Percentiles rank a stretch among this genome's conserved stretches.
Conservation (phyloP, 2,329 filamentous ascomycete genomes). For the Ceratocystis smalleyi region DNA sequence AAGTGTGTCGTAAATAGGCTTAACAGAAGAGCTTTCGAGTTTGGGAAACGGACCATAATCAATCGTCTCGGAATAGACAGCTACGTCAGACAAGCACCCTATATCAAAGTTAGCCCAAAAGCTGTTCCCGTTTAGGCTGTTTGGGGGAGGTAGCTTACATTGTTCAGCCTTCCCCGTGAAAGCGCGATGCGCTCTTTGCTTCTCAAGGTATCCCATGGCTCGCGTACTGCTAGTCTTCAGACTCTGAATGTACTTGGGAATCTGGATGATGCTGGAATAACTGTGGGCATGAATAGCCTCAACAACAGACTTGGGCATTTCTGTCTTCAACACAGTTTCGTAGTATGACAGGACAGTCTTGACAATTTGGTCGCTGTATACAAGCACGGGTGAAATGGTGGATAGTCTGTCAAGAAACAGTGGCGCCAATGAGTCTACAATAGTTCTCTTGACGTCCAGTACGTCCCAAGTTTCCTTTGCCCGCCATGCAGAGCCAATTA, state of each 20-base stretch:
- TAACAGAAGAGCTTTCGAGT: constrained; percentile 27
- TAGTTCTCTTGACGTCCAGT: constrained; percentile 40
- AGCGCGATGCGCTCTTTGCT: constrained; percentile 19
- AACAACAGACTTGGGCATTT: constrained; percentile 32
- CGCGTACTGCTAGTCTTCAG: constrained; percentile 37
- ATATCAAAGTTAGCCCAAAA: background rate
- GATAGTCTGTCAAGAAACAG: constrained; percentile 42
- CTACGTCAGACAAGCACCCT: constrained; percentile 31
- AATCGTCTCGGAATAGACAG: constrained; percentile 29
- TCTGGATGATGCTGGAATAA: constrained; percentile 35
- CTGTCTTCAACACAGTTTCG: constrained; percentile 33
- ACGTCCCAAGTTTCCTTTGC: constrained; percentile 35
- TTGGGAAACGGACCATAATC: constrained; percentile 39
- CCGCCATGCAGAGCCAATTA: constrained; percentile 34
- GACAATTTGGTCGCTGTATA: constrained; percentile 22
- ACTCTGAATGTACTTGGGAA: constrained; percentile 30
- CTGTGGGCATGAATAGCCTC: constrained; percentile 36
- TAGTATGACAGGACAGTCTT: constrained; percentile 23
- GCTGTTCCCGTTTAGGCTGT: too few species aligned
- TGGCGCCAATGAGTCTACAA: constrained; percentile 40
- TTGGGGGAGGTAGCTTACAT: constrained; percentile 4
- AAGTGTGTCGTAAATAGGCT: constrained; percentile 31
- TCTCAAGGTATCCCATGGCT: constrained; percentile 37
- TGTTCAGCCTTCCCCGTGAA: constrained; percentile 5
- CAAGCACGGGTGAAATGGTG: constrained; percentile 30